Evolutionary conservation across 2,329 filamentous ascomycete genomes (phyloP).

Genomic region (Aureobasidium sp.): DNA sequence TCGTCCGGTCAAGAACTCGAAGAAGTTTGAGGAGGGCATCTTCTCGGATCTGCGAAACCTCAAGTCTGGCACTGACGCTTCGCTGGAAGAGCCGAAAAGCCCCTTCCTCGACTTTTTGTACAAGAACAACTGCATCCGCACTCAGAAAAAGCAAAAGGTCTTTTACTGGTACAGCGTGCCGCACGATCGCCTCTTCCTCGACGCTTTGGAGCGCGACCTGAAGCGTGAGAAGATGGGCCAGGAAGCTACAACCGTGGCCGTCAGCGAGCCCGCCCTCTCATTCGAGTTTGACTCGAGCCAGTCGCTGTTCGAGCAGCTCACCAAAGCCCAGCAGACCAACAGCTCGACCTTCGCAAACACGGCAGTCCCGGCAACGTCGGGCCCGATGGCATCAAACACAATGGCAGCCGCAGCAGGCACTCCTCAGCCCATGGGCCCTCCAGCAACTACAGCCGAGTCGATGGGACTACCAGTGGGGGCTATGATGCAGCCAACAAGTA

Average conservation of each 20-base stretch:
- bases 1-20: conserved; percentile 96
- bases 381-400: conserved; percentile 82
- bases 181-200: conserved; percentile 93
- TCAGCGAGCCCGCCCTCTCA: conserved; percentile 92
- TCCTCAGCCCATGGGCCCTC: conserved; percentile 43
- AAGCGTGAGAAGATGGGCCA: conserved; percentile 99
- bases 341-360: conserved; percentile 73
- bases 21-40: conserved; percentile 99
- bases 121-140: conserved; percentile 99
- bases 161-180: conserved; percentile 99
- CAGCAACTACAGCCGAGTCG: conserved; percentile 22
- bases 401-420: conserved; percentile 92
- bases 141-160: conserved; percentile 99
- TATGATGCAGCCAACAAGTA: conserved; percentile 22
- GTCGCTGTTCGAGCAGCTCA: conserved; percentile 98
- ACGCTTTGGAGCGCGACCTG: conserved; percentile 91
- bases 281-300: conserved; percentile 99
- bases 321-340: conserved; percentile 97
- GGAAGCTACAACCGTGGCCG: conserved; percentile 91
- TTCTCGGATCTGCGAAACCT: conserved; percentile 97
- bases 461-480: conserved; percentile 29
- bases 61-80: conserved; percentile 96
- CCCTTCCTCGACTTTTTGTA: conserved; percentile 97
- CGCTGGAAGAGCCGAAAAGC: conserved; percentile 97
- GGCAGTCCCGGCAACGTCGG: conserved; percentile 43